Evolutionary conservation across 805 yeast genomes (phyloP), one percentile per base, ranked within the genome.

Genomic region (Wickerhamomyces pijperi): DNA sequence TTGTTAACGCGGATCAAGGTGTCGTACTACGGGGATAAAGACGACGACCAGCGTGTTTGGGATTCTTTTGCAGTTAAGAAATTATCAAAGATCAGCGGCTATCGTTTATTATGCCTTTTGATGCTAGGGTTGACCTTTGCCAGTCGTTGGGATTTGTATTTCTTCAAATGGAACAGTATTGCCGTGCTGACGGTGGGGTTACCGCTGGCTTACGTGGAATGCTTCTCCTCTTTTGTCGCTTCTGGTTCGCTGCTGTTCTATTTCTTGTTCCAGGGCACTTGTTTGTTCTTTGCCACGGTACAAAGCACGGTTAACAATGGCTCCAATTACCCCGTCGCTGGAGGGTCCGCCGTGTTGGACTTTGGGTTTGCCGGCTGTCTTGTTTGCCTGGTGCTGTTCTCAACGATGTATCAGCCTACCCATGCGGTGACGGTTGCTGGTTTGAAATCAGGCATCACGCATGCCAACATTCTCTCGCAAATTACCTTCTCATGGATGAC

Each of bases 401-500:
- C 59, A 56, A 37, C 43, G 55, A 42, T 63, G 39, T 67, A 63
- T 37, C 53, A 50, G 5, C 45, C 61, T 6, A 53, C 54, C 33
- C 73, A 75, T 13, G 70, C 65, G 40, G 76, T 68, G 35, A 51
- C 47, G 4, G 44, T 57, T 20, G 48, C 47, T 29, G 57, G 54
- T 38, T 40, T 43, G 7, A 45, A 54, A 23, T 53, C 56, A 34
- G 82, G 79, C 1, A 60, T 64, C 33, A 79, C 75, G 32, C 57
- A 56, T 39, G 83, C 86, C 12, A 78, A 88, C 54, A 63, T 87
- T 14, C 74, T 90, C 46, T 80, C 94, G 3, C 66, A 73, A 38
- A 64, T 90, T 38, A 79, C 94, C 0, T 90, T 92, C 57, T 63
- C 78, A 20, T 92, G 98, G 97, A 85, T 92, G 94, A 77, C 86